A percentile compares a stretch with the other conserved stretches of the same genome.
These are phyloP conservation scores for Myrmaecium sp. DNA, from an alignment of 2,329 filamentous ascomycete species.

Conservation along the genomic window DNA sequence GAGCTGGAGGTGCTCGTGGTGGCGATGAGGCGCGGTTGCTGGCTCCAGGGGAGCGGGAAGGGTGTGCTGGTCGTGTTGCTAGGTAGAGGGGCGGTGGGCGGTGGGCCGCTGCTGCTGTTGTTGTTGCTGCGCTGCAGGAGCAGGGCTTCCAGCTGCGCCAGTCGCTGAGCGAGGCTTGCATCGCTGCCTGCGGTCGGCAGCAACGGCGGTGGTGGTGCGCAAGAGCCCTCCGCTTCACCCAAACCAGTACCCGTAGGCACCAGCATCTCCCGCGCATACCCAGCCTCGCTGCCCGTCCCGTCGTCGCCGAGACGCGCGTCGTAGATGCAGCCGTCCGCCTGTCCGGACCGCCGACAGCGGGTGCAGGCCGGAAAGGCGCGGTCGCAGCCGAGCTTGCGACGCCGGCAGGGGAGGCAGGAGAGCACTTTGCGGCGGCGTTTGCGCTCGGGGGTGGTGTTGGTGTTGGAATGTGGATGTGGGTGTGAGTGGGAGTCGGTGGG, in stretches of 20 bases:
- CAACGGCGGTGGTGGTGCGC: too few species aligned
- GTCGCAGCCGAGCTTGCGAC: conserved; percentile 31
- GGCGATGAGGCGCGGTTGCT: background rate
- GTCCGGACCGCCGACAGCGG: conserved; percentile 26
- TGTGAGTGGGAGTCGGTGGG: conserved; percentile 14
- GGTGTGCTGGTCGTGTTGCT: too few species aligned
- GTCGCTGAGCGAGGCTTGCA: conserved; percentile 12
- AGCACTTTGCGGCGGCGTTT: conserved; percentile 28
- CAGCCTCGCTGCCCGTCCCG: conserved; percentile 11
- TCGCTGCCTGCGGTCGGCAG: background rate
- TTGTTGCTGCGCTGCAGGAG: too few species aligned
- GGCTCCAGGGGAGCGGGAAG: background rate
- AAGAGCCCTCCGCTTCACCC: too few species aligned
- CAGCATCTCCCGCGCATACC: conserved; percentile 1
- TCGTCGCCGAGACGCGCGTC: conserved; percentile 19
- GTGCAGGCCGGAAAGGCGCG: conserved; percentile 27
- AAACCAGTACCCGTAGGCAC: conserved; percentile 1
- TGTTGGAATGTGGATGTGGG: conserved; percentile 14
- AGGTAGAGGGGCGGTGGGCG: too few species aligned
- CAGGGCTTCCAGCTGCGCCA: conserved; percentile 15
- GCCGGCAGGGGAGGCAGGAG: conserved; percentile 29
- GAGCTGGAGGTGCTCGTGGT: background rate
- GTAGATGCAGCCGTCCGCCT: conserved; percentile 25
- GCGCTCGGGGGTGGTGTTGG: conserved; percentile 15
- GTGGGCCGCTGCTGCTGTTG: too few species aligned